phyloP scores from a whole-genome alignment of 495 filamentous ascomycete genomes.

The Hypoxylon fragiforme region DNA sequence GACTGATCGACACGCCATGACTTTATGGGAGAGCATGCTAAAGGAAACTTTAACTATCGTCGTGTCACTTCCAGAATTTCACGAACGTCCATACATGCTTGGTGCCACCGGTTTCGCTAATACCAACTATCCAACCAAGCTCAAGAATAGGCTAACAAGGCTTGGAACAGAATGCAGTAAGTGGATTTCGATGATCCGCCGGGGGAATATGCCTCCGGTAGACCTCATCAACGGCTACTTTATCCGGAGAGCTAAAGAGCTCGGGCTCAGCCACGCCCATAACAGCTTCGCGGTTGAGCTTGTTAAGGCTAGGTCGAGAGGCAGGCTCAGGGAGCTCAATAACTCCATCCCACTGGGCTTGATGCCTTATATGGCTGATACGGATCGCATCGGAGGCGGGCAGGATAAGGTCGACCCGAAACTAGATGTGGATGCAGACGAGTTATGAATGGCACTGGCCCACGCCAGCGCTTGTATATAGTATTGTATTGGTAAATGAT shows the following conservation, averaged over 20 bases:
- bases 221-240: slow-evolving; percentile 86
- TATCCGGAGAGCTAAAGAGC: slow-evolving; percentile 65
- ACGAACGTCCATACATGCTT: slow-evolving; percentile 59
- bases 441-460: neutral
- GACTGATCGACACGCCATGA: slow-evolving; percentile 61
- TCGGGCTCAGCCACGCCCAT: slow-evolving; percentile 64
- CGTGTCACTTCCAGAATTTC: slow-evolving; percentile 59
- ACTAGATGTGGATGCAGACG: neutral
- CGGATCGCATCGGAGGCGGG: slow-evolving; percentile 22
- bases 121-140: slow-evolving; percentile 50
- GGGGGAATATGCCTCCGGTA: slow-evolving; percentile 66
- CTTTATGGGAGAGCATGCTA: slow-evolving; percentile 70
- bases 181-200: slow-evolving; percentile 24
- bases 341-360: slow-evolving; percentile 33
- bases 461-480: slow-evolving; percentile 13
- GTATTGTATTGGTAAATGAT: slow-evolving; percentile 20
- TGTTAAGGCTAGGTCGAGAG: slow-evolving; percentile 42
- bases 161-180: slow-evolving; percentile 59
- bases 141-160: slow-evolving; percentile 41
- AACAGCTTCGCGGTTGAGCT: slow-evolving; percentile 51
- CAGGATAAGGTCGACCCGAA: slow-evolving; percentile 7
- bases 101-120: slow-evolving; percentile 62
- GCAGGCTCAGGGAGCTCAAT: slow-evolving; percentile 17
- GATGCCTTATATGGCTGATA: slow-evolving; percentile 19
- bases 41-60: slow-evolving; percentile 48